Evolutionary conservation across 768 basidiomycete genomes (phyloP).

Genomic region (Phanerodontia chrysosporium): DNA sequence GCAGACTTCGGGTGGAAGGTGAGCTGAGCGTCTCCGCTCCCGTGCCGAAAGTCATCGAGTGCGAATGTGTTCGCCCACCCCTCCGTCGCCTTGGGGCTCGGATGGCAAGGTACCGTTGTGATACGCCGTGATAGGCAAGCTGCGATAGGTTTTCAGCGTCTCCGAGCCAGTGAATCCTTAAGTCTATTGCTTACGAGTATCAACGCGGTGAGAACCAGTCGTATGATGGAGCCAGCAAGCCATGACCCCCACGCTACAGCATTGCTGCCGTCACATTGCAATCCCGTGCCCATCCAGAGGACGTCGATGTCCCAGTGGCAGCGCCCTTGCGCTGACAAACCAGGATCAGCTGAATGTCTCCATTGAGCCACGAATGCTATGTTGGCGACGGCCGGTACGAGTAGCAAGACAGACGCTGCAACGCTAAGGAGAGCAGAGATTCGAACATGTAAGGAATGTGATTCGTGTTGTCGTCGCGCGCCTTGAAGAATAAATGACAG

Average conservation of each 20-base stretch:
- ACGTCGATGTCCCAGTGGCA: slow-evolving; percentile 66
- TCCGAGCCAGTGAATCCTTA: neutral
- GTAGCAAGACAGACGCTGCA: slow-evolving; percentile 42
- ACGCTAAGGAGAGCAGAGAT: slow-evolving; percentile 35
- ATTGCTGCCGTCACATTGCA: slow-evolving; percentile 21
- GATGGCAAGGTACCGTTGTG: slow-evolving; percentile 23
- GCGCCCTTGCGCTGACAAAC: slow-evolving; percentile 36
- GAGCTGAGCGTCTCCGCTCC: neutral
- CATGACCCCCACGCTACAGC: slow-evolving; percentile 47
- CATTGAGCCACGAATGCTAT: slow-evolving; percentile 51
- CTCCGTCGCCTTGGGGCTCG: slow-evolving; percentile 19
- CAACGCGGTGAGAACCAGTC: slow-evolving; percentile 48
- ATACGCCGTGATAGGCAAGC: slow-evolving; percentile 22
- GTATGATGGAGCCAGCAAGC: slow-evolving; percentile 48
- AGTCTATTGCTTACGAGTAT: slow-evolving; percentile 42
- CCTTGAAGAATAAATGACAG: slow-evolving; percentile 37
- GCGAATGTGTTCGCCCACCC: slow-evolving; percentile 15
- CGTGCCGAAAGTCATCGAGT: slow-evolving; percentile 12
- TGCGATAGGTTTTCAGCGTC: slow-evolving; percentile 5
- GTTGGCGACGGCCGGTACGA: slow-evolving; percentile 52
- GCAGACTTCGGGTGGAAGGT: slow-evolving; percentile 12
- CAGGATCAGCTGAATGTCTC: slow-evolving; percentile 36
- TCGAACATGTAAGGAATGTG: slow-evolving; percentile 26
- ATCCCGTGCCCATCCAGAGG: slow-evolving; percentile 49
- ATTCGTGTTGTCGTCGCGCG: slow-evolving; percentile 25